Base-by-base conservation (phyloP, 1,139 yeast species). In the Candida sanyaensis region DNA sequence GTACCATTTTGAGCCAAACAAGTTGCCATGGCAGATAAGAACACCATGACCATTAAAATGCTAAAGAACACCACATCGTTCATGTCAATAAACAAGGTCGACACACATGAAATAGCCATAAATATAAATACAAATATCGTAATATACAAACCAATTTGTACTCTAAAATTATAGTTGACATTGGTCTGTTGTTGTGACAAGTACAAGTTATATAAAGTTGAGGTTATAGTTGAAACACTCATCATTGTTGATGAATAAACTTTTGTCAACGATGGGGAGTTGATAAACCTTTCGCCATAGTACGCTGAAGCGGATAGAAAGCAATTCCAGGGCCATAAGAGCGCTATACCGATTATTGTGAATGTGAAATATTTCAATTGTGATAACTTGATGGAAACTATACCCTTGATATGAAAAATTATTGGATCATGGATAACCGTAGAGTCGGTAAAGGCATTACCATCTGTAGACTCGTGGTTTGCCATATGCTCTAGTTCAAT, bases 301-400 rank as follows among this genome's bases (percentile, higher is more conserved):
- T 88, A 91, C 4, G 88, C 88, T 0, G 96, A 80, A 0, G 97
- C 97, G 1, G 96, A 84, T 8, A 93, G 69, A 57, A 91, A 86
- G 55, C 96, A 84, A 71, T 93, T 93, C 97, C 98, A 93, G 0
- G 99, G 98, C 98, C 98, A 93, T 37, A 93, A 74, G 34, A 88
- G 70, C 0, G 93, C 86, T 6, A 87, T 71, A 0, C 97, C 97
- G 9, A 88, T 76, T n/a, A 81, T 57, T 29, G 84, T 63, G 59
- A 86, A 89, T 0, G 95, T 81, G 17, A 77, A 41, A 60, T 88
- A 89, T 46, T 78, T 78, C 24, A 84, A 62, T 46, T 68, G 72
- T 1, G 77, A 65, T 13, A 78, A 57, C 23, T 58, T 57, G 37
- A 69, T 32, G 29, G 53, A 48, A 31, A 55, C 33, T 12, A 52